Base-by-base conservation (phyloP, 2,329 filamentous ascomycete genomes). In the Pseudonectria foliicola region DNA sequence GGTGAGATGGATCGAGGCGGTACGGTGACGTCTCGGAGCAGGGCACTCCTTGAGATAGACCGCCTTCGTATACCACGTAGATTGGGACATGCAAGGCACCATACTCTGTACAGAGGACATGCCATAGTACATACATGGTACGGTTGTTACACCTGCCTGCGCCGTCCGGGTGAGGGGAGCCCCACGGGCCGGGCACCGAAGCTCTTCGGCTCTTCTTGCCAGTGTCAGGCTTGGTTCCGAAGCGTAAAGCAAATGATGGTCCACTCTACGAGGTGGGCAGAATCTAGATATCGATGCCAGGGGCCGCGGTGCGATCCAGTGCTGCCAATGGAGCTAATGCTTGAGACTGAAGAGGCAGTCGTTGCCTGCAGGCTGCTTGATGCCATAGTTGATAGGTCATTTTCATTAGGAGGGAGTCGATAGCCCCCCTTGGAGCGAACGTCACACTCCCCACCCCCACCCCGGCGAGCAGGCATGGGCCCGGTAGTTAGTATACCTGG, bases 241-340 rank as follows among this genome's bases (percentile, higher is more conserved):
- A 21, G 18, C 18, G 18, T 8, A 21, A 6, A 5, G 18, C 18
- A 8, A 8, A 21, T 21, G 5, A 8, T 21, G 18, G 18, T 21
- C 18, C 18, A 21, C 31, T 37, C 40, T 29, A 40, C 29, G 18
- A 8, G 35, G 36, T 35, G 28, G 33, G 29, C 24, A 40, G 32
- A 46, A 52, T 52, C 47, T 44, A 50, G 40, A 49, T 52, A 42
- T 39, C 39, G 42, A 36, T 38, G 37, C 44, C 38, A 14, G 33
- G 41, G 34, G 27, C 35, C 26, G 38, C 34, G 47, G 39, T 40
- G 24, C 42, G 49, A 49, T 50, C 42, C 39, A 38, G 35, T 42
- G 33, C 40, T 39, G 30, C 37, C 38, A 49, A 51, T 50, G 42
- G 38, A 25, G 39, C 39, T 21, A 21, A 21, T 21, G 18, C 18